Evolutionary conservation across 352 stramenopile genomes (phyloP), one percentile per base, ranked within the genome.

Genomic region (Achlya hypogyna): DNA sequence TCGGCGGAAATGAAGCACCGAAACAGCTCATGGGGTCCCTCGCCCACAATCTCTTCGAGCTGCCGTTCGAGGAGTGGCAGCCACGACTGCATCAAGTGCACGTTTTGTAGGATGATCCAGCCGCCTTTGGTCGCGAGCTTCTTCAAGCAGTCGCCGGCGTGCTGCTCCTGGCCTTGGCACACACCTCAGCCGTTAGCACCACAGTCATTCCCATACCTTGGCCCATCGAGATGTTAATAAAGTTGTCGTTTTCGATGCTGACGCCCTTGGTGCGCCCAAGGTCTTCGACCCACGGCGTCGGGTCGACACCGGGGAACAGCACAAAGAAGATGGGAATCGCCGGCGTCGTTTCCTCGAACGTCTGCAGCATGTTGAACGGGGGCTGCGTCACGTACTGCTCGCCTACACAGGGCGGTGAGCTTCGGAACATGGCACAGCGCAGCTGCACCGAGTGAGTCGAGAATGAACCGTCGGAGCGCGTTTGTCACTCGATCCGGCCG

Each of bases 21-120:
- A 70, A 98, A 98, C 64, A 94, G 92, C 43, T 96, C 79, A 62
- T 98, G 95, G 9, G 89, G 87, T 23, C 91, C 77, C 76, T 96
- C 87, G 42, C 86, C 87, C 42, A 88, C 79, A 27, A 93, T 77
- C 65, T 95, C 84, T 70, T 98, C 93, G 16, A 98, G 75, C 69
- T 98, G 83, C 4, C 91, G 78, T 70, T 98, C 93, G 0, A 98
- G 77, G 32, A 79, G 88, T 1, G 92, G 90, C n/a, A 98, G 82
- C 93, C 95, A 98, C 25, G 86, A 95, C 59, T 97, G 88, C 93
- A 98, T 98, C 47, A 98, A 75, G 67, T 98, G 94, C 25, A 97
- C 92, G 69, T 98, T 98, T 71, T 98, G 89, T 28, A 98, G 75
- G 67, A 98, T 97, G 58, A 98, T 96, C 95, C 93, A 98, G 12